phyloP scores from a whole-genome alignment of 1,139 yeast species.

The Protomyces pachydermus region DNA sequence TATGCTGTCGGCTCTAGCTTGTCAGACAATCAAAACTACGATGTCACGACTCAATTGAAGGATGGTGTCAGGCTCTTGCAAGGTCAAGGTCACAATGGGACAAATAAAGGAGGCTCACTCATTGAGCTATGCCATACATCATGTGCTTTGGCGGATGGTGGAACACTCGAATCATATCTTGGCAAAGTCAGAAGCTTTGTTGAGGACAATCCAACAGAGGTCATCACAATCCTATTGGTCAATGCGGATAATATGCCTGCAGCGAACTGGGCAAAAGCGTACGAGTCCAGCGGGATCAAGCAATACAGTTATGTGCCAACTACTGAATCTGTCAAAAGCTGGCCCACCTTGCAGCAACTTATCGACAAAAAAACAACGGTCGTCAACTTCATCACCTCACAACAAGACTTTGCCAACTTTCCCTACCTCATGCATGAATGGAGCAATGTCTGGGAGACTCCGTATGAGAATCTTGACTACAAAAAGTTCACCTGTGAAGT shows the following conservation, averaged over 20 bases:
- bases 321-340: constrained; percentile 5
- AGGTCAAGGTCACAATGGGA: constrained; percentile 20
- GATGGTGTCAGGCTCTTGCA: constrained; percentile 25
- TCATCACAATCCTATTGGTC: constrained; percentile 25
- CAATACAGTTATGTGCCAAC: constrained; percentile 10
- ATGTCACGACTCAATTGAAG: constrained; percentile 15
- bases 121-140: constrained; percentile 22
- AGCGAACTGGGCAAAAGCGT: constrained; percentile 18
- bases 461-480: constrained; percentile 11
- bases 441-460: constrained; percentile 21
- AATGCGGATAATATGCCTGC: constrained; percentile 18
- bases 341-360: constrained; percentile 13
- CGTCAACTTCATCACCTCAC: constrained; percentile 16
- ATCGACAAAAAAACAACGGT: constrained; percentile 17
- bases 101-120: constrained; percentile 1
- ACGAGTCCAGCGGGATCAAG: constrained; percentile 6
- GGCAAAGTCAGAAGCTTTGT: constrained; percentile 20
- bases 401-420: background rate
- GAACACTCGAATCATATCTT: constrained; percentile 19
- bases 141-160: constrained; percentile 25
- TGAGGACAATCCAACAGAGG: constrained; percentile 11
- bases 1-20: constrained; percentile 18
- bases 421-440: constrained; percentile 19
- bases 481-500: constrained; percentile 16
- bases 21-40: constrained; percentile 15